A percentile compares a stretch with the other conserved stretches of the same genome.
These are phyloP conservation scores for Sporothrix brunneoviolacea DNA, from an alignment of 2,329 filamentous ascomycete species.

Conservation along the genomic window DNA sequence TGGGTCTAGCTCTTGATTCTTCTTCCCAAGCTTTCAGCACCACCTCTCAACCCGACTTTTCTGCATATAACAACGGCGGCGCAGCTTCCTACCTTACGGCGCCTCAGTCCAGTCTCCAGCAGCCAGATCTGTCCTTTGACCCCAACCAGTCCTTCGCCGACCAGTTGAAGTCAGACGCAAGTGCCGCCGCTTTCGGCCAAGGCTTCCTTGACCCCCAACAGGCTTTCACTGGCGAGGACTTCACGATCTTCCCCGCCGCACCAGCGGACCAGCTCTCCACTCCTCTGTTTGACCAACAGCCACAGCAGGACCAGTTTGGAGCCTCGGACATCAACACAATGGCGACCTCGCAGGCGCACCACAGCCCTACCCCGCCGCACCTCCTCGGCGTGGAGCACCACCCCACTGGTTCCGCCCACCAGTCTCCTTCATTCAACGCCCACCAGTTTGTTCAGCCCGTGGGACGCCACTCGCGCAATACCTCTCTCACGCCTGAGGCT, in stretches of 20 bases:
- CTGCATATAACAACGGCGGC: slow-evolving; percentile 38
- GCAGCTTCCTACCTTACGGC: slow-evolving; percentile 43
- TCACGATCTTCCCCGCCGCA: slow-evolving; percentile 56
- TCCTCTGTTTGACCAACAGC: slow-evolving; percentile 49
- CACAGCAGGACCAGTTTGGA: slow-evolving; percentile 4
- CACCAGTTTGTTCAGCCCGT: slow-evolving; percentile 47
- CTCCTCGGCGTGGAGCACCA: slow-evolving; percentile 43
- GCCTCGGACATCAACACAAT: slow-evolving; percentile 46
- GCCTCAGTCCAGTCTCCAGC: slow-evolving; percentile 27
- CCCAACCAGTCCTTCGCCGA: slow-evolving; percentile 39
- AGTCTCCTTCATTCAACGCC: slow-evolving; percentile 51
- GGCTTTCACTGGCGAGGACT: slow-evolving; percentile 48
- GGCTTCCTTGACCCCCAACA: slow-evolving; percentile 40
- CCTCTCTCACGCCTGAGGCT: slow-evolving; percentile 51
- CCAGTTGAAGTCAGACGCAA: slow-evolving; percentile 31
- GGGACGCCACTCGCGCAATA: slow-evolving; percentile 46
- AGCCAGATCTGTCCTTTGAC: slow-evolving; percentile 35
- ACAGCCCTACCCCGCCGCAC: slow-evolving; percentile 49
- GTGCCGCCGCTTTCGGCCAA: slow-evolving; percentile 22
- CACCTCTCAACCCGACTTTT: slow-evolving; percentile 36
- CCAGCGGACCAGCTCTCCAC: slow-evolving; percentile 54
- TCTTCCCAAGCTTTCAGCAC: slow-evolving; percentile 35
- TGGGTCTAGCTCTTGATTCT: slow-evolving; percentile 54
- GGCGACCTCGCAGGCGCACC: slow-evolving; percentile 48
- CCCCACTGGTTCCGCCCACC: slow-evolving; percentile 37